Base-by-base conservation (phyloP, 345 rosid genomes). In the Dipteronia sinensis region DNA sequence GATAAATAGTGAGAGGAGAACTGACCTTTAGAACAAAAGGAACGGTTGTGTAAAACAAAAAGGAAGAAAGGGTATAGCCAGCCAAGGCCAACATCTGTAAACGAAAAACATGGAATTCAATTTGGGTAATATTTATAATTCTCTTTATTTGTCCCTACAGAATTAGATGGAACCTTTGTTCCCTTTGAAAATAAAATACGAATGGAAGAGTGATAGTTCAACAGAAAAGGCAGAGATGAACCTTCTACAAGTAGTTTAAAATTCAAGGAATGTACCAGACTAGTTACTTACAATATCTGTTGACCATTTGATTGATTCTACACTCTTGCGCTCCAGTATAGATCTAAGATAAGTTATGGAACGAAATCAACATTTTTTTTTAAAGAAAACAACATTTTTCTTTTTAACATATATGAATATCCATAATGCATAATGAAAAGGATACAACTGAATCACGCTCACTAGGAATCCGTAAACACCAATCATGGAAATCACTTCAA, bases 401-500 rank as follows among this genome's bases (percentile, higher is more conserved):
- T 27, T 42, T 42, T 42, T 42, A 38, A 70, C 13, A 67, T 4
- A 16, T n/a, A 17, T n/a, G 31, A 58, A 69, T 6, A 4, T 53
- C 7, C n/a, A 15, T 8, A 53, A 5, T 16, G n/a, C 12, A 62
- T 22, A 34, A 1, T 22, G 15, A 11, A 74, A 74, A 84, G 86
- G 86, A 85, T 89, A 91, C 93, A 86, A 69, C 69, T 88, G 80
- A 68, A 86, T 65, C 46, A 76, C 68, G 22, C 89, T 87, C 71
- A 88, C 82, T 6, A 91, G 79, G 61, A 82, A 38, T 31, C 93
- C 95, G 10, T 49, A 89, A 5, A 81, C 67, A 42, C 91, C 89
- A 6, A 89, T 68, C 91, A 89, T 84, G 42, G 84, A 10, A 69
- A 91, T 84, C 66, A 89, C 85, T 86, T 91, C 93, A 7, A 87